Base-by-base conservation (phyloP, 169 alveolate genomes). In the Plasmodium berghei region DNA sequence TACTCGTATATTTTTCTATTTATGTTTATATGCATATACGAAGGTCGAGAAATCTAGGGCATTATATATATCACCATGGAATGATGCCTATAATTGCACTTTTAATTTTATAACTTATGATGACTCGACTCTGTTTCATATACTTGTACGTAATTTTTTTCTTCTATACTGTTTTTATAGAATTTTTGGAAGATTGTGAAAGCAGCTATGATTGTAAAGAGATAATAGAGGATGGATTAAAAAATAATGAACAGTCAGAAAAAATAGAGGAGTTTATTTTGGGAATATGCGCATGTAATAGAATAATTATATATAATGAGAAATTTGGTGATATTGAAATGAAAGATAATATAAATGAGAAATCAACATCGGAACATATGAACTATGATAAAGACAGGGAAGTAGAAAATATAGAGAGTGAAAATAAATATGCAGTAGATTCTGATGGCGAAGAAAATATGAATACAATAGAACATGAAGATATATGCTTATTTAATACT, bases 261-360 rank as follows among this genome's bases (percentile, higher is more conserved):
- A 70, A 34, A 48, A 86, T 86, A 58, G 91, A 86, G 49, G 85
- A 86, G 28, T 86, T 86, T 66, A 28, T 72, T 58, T 71, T 86
- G 42, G 91, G 87, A 59, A n/a, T 86, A 20, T 71, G 91, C 40
- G 86, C 55, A 18, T 86, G 91, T 61, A 86, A 69, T 52, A 46
- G 75, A 14, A 64, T 71, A 28, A 62, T 86, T 24, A 86, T 86
- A 20, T 70, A 71, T 64, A 86, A 86, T 52, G 91, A 86, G 1
- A 86, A 86, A 62, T 12, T 71, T 40, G 71, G 72, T 52, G 55
- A 22, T 24, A 34, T 20, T 10, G 59, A 52, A 52, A 18, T 70
- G 45, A 71, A 58, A 42, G 87, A 86, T 49, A 46, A 58, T 72
- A 71, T 48, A 24, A 71, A 61, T 45, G 80, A 86, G 61, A 64